These are phyloP conservation scores for Barnettozyma populi DNA, from an alignment of 805 yeast species.

Conservation along the genomic window DNA sequence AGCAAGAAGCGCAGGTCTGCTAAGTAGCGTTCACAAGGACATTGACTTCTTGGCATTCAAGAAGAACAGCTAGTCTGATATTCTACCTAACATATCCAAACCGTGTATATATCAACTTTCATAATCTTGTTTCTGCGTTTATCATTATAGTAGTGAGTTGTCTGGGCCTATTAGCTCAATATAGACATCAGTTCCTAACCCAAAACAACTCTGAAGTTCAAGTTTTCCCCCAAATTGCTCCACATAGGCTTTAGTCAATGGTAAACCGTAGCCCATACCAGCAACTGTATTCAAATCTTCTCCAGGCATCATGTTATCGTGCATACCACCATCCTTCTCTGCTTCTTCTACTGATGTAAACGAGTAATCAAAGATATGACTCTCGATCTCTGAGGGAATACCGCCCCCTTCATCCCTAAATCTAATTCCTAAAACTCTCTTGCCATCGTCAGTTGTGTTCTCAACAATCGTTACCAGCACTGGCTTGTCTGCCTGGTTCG, in stretches of 20 bases:
- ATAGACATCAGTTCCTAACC: constrained; percentile 78
- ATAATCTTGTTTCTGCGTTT: background rate
- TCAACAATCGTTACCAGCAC: constrained; percentile 42
- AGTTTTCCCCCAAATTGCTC: constrained; percentile 69
- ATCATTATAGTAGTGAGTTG: constrained; percentile 11
- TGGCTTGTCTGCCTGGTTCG: constrained; percentile 34
- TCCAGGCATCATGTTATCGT: constrained; percentile 63
- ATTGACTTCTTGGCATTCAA: constrained; percentile 22
- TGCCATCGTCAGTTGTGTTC: constrained; percentile 19
- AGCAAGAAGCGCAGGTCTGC: constrained; percentile 72
- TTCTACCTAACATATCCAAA: background rate
- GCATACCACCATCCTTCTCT: constrained; percentile 45
- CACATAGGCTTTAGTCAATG: constrained; percentile 71
- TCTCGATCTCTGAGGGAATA: constrained; percentile 59
- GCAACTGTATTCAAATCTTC: constrained; percentile 67
- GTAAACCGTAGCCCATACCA: constrained; percentile 96
- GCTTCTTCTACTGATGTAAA: constrained; percentile 68
- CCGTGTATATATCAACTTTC: background rate
- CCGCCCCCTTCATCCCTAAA: constrained; percentile 90
- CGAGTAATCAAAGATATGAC: constrained; percentile 77
- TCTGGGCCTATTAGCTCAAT: constrained; percentile 37
- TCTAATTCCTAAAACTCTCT: constrained; percentile 52
- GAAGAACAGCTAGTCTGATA: background rate
- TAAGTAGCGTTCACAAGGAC: constrained; percentile 70
- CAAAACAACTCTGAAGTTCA: constrained; percentile 63